Evolutionary conservation across 768 basidiomycete genomes (phyloP).

Genomic region (Roridomyces roridus): DNA sequence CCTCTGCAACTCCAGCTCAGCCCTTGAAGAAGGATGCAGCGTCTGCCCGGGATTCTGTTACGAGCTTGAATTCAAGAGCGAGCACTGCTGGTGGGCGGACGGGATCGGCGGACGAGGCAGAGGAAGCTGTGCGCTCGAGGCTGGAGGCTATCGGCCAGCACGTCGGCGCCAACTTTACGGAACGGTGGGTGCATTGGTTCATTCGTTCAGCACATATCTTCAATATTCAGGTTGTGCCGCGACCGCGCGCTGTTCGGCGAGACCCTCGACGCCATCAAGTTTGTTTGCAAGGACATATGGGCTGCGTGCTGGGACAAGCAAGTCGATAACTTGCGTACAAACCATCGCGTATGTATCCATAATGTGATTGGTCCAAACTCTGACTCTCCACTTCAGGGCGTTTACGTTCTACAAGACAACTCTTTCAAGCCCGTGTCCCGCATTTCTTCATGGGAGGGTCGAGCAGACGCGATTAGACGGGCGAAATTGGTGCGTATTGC

Average conservation of each 20-base stretch:
- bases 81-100: slow-evolving; percentile 43
- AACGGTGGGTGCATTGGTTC: slow-evolving; percentile 61
- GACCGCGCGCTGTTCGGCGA: slow-evolving; percentile 79
- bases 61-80: slow-evolving; percentile 45
- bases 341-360: slow-evolving; percentile 74
- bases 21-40: slow-evolving; percentile 46
- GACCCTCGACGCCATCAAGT: slow-evolving; percentile 91
- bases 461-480: slow-evolving; percentile 71
- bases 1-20: slow-evolving; percentile 43
- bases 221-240: slow-evolving; percentile 66
- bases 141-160: slow-evolving; percentile 86
- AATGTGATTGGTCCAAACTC: background rate
- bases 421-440: slow-evolving; percentile 85
- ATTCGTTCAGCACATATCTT: background rate
- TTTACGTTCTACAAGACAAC: slow-evolving; percentile 94
- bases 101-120: slow-evolving; percentile 64
- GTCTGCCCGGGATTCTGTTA: slow-evolving; percentile 48
- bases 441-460: slow-evolving; percentile 81
- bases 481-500: slow-evolving; percentile 67
- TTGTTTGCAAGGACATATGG: slow-evolving; percentile 98
- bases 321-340: slow-evolving; percentile 93
- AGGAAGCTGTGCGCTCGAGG: slow-evolving; percentile 69
- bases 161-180: slow-evolving; percentile 86
- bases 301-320: slow-evolving; percentile 91
- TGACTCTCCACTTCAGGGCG: slow-evolving; percentile 59